These are phyloP conservation scores for Aspergillus eucalypticola DNA, from an alignment of 2,329 filamentous ascomycete species.

Conservation along the genomic window DNA sequence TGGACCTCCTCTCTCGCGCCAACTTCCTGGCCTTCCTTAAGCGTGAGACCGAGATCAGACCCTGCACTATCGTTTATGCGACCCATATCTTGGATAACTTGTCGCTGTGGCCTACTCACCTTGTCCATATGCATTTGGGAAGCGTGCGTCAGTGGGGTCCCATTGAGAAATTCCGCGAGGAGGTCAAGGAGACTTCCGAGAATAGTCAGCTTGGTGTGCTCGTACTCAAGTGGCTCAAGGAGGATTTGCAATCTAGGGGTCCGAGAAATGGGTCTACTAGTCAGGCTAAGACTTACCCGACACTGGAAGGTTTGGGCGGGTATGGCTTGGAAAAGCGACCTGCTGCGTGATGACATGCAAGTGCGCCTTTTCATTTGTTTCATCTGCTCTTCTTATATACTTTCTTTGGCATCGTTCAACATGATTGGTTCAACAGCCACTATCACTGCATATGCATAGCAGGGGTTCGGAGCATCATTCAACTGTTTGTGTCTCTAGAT, in stretches of 20 bases:
- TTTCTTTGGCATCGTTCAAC: conserved; percentile 21
- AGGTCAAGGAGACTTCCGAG: conserved; percentile 57
- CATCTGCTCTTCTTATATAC: conserved; percentile 6
- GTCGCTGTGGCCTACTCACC: conserved; percentile 89
- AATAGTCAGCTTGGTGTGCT: conserved; percentile 86
- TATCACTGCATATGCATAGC: conserved; percentile 18
- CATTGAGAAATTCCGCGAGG: conserved; percentile 67
- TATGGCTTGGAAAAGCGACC: conserved; percentile 59
- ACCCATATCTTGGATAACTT: conserved; percentile 97
- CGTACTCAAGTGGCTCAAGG: conserved; percentile 81
- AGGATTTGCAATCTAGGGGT: conserved; percentile 76
- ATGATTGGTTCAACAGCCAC: conserved; percentile 14
- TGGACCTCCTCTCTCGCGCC: conserved; percentile 81
- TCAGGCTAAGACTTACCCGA: conserved; percentile 55
- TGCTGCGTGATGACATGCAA: conserved; percentile 8
- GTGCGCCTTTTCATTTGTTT: conserved; percentile 9
- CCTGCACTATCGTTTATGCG: conserved; percentile 93
- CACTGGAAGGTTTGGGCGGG: conserved; percentile 60
- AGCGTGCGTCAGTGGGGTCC: conserved; percentile 82
- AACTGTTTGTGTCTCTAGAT: conserved; percentile 18
- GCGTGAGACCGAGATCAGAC: conserved; percentile 75
- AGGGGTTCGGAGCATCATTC: conserved; percentile 20
- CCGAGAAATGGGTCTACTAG: conserved; percentile 65
- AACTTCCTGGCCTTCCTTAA: conserved; percentile 87
- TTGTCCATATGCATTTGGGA: conserved; percentile 93